phyloP scores from a whole-genome alignment of 805 yeast genomes.

The Wickerhamiella sorbophila region DNA sequence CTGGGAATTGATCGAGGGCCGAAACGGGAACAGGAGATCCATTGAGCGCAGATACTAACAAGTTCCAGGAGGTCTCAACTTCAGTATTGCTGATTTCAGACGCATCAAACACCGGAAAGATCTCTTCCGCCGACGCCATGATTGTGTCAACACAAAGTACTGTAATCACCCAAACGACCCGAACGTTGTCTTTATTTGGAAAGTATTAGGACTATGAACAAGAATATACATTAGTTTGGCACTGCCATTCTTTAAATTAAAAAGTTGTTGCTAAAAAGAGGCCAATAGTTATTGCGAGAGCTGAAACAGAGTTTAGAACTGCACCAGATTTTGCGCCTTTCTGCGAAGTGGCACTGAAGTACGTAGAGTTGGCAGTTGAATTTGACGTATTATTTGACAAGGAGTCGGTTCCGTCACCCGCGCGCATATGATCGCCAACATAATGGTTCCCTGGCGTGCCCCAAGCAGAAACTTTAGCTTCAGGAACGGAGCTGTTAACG shows the following conservation, averaged over 20 bases:
- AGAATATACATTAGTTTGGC: no score
- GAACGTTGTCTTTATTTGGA: not conserved
- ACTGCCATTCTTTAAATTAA: no score
- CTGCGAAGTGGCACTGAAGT: no score
- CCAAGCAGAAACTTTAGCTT: no score
- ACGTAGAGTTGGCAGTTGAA: no score
- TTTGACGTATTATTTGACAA: not conserved
- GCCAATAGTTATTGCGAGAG: not conserved
- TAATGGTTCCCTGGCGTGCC: no score
- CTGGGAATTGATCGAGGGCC: conserved; percentile 2
- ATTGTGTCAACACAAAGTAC: not conserved
- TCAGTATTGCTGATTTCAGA: conserved; percentile 2
- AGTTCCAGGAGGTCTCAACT: not conserved
- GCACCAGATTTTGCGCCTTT: no score
- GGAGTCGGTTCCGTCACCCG: no score
- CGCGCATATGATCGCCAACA: no score
- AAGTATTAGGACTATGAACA: no score
- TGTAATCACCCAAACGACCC: not conserved
- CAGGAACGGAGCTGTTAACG: not conserved
- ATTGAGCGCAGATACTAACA: not conserved
- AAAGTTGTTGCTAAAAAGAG: not conserved
- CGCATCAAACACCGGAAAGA: conserved; percentile 3
- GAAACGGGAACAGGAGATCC: conserved; percentile 2
- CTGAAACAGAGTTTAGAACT: not conserved
- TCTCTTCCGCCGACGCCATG: conserved; percentile 3